Conservation (phyloP, 202 grass and related monocot genomes). For the Schoenoplectus tabernaemontani region DNA sequence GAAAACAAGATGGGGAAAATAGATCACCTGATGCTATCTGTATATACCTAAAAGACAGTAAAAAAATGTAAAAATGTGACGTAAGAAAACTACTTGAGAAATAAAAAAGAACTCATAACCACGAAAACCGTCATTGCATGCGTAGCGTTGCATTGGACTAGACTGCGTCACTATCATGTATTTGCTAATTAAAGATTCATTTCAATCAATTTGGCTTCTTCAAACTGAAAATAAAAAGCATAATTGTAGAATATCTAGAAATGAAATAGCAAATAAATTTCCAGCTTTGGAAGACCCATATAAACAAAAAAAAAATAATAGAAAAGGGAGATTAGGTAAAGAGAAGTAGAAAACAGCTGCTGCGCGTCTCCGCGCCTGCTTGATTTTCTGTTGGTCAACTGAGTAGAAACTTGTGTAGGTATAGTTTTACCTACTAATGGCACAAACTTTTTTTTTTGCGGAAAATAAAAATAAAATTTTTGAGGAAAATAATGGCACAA, state of each 20-base stretch:
- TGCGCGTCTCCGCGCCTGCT: not conserved
- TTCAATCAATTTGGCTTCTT: not conserved
- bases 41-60: not conserved
- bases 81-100: not conserved
- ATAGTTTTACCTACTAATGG: not conserved
- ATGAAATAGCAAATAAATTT: not conserved
- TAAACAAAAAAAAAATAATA: not conserved
- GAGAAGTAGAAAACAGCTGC: not conserved
- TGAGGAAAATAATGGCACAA: too few relatives aligned
- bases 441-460: too few relatives aligned
- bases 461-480: too few relatives aligned
- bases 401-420: not conserved
- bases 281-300: not conserved
- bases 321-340: not conserved
- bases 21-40: not conserved
- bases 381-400: not conserved
- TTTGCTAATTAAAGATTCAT: not conserved
- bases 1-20: not conserved
- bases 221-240: not conserved
- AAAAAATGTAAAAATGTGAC: not conserved
- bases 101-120: not conserved
- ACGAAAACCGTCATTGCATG: conserved; percentile 1
- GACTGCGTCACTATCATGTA: not conserved
- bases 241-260: not conserved
- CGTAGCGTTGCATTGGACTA: not conserved